phyloP scores from a whole-genome alignment of 805 yeast species.

The Suhomyces sp. region DNA sequence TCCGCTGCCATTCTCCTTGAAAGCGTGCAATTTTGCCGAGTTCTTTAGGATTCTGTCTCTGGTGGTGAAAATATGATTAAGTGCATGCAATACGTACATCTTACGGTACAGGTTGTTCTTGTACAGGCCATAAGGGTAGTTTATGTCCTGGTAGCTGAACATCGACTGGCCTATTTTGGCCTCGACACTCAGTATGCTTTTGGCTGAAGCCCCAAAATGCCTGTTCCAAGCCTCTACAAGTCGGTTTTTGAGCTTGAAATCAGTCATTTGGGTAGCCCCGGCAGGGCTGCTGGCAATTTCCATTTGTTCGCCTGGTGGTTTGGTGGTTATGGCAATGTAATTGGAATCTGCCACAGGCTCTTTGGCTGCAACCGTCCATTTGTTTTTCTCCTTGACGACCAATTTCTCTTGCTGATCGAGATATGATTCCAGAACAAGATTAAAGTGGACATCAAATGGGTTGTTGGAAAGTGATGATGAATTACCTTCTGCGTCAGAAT shows the following conservation, averaged over 20 bases:
- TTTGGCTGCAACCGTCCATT: constrained; percentile 27
- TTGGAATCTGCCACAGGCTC: constrained; percentile 15
- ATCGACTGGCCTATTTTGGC: constrained; percentile 57
- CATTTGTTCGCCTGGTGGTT: constrained; percentile 27
- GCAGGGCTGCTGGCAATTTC: constrained; percentile 1
- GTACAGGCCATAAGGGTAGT: constrained; percentile 53
- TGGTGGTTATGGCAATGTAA: constrained; percentile 32
- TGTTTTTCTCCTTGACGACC: constrained; percentile 14
- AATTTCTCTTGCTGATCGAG: constrained; percentile 25
- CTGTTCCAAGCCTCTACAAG: constrained; percentile 20
- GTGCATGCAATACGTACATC: constrained; percentile 63
- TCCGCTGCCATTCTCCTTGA: constrained; percentile 32
- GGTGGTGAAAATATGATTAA: constrained; percentile 84
- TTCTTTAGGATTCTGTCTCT: constrained; percentile 81
- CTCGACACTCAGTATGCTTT: constrained; percentile 38
- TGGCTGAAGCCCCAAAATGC: constrained; percentile 13
- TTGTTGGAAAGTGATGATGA: constrained; percentile 48
- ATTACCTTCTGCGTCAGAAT: constrained; percentile 19
- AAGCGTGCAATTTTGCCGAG: constrained; percentile 52
- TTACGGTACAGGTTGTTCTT: constrained; percentile 56
- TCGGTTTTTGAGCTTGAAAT: constrained; percentile 25
- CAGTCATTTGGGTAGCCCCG: constrained; percentile 1
- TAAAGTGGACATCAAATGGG: constrained; percentile 78
- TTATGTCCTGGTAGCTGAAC: constrained; percentile 68
- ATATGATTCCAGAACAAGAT: constrained; percentile 42